These are phyloP conservation scores for Lycium ferocissimum DNA, from an alignment of 257 asterid species.

Conservation along the genomic window DNA sequence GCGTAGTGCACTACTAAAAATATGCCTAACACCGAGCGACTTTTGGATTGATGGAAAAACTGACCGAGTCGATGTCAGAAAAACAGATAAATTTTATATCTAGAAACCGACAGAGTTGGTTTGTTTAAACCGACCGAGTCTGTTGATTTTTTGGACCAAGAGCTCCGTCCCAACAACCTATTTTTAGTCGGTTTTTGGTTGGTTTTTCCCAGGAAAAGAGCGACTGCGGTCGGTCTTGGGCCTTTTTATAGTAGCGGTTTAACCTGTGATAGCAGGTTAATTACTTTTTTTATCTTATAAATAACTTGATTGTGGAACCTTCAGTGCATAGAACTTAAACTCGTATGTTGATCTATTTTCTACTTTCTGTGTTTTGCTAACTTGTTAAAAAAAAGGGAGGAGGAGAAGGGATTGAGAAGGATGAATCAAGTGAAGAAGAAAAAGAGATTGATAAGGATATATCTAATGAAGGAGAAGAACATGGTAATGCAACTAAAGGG, in stretches of 20 bases:
- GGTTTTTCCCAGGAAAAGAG: too few species aligned
- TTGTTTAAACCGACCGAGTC: too few species aligned
- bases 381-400: slow-evolving; percentile 4
- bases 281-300: neutral
- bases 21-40: too few species aligned
- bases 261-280: neutral
- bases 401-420: neutral
- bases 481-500: neutral
- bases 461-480: neutral
- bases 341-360: neutral
- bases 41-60: too few species aligned
- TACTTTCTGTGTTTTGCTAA: neutral
- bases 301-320: neutral
- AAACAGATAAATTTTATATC: too few species aligned
- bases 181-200: too few species aligned
- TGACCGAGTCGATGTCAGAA: too few species aligned
- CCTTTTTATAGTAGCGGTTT: neutral
- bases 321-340: neutral
- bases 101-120: too few species aligned
- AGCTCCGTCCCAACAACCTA: too few species aligned
- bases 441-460: neutral
- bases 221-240: too few species aligned
- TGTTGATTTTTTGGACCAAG: too few species aligned
- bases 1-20: too few species aligned
- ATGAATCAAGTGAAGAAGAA: neutral